Percentiles rank a stretch among this genome's conserved stretches.
Conservation (phyloP, 148 eudicot genomes). For the Pouteria glomerata region DNA sequence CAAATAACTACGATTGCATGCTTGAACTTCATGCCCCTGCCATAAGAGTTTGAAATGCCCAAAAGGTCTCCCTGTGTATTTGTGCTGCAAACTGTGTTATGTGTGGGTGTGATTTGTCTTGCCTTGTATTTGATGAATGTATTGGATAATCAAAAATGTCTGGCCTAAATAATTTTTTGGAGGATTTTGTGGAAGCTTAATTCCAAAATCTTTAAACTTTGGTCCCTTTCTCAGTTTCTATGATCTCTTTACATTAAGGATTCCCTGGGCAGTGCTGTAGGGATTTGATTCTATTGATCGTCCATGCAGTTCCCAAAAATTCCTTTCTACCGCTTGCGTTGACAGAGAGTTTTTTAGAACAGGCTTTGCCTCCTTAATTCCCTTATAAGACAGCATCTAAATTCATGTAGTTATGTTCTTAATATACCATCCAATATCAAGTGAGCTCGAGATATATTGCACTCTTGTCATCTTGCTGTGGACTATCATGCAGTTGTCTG, state of each 20-base stretch:
- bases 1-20: background rate
- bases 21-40: background rate
- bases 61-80: background rate
- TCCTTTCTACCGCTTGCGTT: background rate
- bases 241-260: background rate
- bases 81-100: background rate
- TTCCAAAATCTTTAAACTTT: background rate
- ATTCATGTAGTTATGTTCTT: no score
- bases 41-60: background rate
- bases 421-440: no score
- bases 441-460: no score
- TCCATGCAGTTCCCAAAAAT: background rate
- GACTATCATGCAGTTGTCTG: no score
- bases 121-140: background rate
- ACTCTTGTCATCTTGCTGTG: no score
- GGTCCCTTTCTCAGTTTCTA: background rate
- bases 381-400: background rate
- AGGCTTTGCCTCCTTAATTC: background rate
- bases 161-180: background rate
- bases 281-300: background rate
- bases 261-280: background rate
- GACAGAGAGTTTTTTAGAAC: background rate
- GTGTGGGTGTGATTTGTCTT: background rate
- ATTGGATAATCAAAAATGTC: background rate
- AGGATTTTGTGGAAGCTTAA: background rate